phyloP scores from a whole-genome alignment of 345 rosid genomes.

The Eucalyptus leucophloia region DNA sequence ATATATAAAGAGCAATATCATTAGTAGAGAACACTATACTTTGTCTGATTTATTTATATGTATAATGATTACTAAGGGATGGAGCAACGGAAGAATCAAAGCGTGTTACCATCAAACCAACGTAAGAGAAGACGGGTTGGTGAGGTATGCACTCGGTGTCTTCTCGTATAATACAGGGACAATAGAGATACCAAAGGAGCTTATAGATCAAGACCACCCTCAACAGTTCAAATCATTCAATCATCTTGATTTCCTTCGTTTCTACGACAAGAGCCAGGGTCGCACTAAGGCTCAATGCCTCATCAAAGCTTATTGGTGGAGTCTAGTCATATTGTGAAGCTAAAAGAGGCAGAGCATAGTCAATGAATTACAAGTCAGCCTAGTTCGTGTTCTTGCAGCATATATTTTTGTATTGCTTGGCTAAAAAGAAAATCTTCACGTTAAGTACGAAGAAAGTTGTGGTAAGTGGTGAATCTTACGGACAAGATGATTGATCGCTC shows the following conservation, averaged over 20 bases:
- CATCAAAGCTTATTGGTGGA: conserved; percentile 3
- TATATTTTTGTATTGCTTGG: background rate
- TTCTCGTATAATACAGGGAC: background rate
- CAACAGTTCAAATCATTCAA: conserved; percentile 6
- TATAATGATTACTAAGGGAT: background rate
- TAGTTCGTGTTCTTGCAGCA: background rate
- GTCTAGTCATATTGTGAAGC: background rate
- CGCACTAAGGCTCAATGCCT: background rate
- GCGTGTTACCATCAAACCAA: background rate
- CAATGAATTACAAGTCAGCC: background rate
- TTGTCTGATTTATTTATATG: background rate
- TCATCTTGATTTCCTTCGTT: conserved; percentile 2
- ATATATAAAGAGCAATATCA: background rate
- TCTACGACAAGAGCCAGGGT: background rate
- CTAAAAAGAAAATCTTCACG: background rate
- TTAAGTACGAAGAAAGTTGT: background rate
- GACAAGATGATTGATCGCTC: background rate
- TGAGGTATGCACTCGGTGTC: conserved; percentile 2
- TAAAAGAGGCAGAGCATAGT: background rate
- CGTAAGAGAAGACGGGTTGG: background rate
- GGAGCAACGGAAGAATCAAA: conserved; percentile 12
- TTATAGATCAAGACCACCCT: conserved; percentile 3
- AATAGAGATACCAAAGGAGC: background rate
- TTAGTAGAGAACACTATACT: background rate
- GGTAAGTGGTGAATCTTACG: background rate